Percentiles rank a stretch among this genome's conserved stretches.
These are phyloP conservation scores for Cryptosporidium viatorum DNA, from an alignment of 169 alveolate species.

Conservation along the genomic window DNA sequence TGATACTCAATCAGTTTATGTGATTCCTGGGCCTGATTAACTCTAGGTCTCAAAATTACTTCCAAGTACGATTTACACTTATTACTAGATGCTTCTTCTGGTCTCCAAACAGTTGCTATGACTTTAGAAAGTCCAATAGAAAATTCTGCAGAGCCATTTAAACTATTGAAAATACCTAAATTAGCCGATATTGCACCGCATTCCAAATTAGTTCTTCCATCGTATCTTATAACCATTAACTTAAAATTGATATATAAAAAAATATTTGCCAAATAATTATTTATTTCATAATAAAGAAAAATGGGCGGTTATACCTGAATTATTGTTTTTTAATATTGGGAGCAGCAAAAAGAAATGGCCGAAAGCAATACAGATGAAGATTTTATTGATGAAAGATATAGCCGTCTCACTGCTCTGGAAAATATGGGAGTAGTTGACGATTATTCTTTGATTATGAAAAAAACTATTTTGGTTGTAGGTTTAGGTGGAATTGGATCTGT, in stretches of 20 bases:
- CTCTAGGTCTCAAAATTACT: conserved; percentile 40
- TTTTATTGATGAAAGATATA: conserved; percentile 83
- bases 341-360: neutral
- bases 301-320: neutral
- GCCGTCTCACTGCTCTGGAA: conserved; percentile 91
- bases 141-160: conserved; percentile 69
- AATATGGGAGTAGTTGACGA: conserved; percentile 95
- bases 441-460: conserved; percentile 86
- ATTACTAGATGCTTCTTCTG: conserved; percentile 48
- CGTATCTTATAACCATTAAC: conserved; percentile 49
- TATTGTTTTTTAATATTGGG: neutral
- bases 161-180: conserved; percentile 40
- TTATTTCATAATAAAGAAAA: neutral
- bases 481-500: conserved; percentile 97
- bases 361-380: neutral
- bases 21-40: conserved; percentile 22
- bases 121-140: conserved; percentile 56
- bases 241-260: neutral
- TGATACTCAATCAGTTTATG: conserved; percentile 41
- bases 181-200: conserved; percentile 29
- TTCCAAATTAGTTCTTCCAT: conserved; percentile 65
- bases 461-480: conserved; percentile 91
- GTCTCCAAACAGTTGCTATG: conserved; percentile 61
- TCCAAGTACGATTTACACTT: conserved; percentile 43
- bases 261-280: neutral